These are phyloP conservation scores for Hemileccinum impolitum DNA, from an alignment of 768 basidiomycete genomes.

Conservation along the genomic window DNA sequence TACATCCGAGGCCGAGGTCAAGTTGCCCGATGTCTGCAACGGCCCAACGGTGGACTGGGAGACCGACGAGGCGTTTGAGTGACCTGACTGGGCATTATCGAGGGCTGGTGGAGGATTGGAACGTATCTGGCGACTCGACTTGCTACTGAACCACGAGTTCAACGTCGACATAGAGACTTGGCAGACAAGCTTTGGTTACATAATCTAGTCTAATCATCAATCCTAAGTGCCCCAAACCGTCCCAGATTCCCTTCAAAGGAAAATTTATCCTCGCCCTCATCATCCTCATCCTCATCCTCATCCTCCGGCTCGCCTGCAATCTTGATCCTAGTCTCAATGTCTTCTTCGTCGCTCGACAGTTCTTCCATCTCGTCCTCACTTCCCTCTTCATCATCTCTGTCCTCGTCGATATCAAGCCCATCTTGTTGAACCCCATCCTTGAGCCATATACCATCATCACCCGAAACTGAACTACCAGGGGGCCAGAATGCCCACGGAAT, in stretches of 20 bases:
- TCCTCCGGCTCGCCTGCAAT: constrained; percentile 19
- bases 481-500: constrained; percentile 89
- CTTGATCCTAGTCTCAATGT: neutral
- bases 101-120: neutral
- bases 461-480: constrained; percentile 38
- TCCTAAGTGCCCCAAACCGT: constrained; percentile 31
- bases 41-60: constrained; percentile 19
- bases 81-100: constrained; percentile 1
- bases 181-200: too few relatives aligned
- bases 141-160: constrained; percentile 30
- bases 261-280: constrained; percentile 11
- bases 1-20: constrained; percentile 18
- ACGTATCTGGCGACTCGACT: constrained; percentile 22
- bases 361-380: constrained; percentile 24
- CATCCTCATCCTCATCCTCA: constrained; percentile 7
- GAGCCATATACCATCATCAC: constrained; percentile 58
- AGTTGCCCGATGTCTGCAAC: constrained; percentile 5
- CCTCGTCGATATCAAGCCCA: constrained; percentile 28
- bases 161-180: constrained; percentile 17
- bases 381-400: neutral
- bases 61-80: constrained; percentile 13
- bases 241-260: constrained; percentile 9
- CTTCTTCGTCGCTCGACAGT: constrained; percentile 11
- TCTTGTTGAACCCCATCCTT: constrained; percentile 27
- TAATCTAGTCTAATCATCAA: constrained; percentile 17